Conservation (phyloP, 345 rosid genomes). For the Jatropha curcas region DNA sequence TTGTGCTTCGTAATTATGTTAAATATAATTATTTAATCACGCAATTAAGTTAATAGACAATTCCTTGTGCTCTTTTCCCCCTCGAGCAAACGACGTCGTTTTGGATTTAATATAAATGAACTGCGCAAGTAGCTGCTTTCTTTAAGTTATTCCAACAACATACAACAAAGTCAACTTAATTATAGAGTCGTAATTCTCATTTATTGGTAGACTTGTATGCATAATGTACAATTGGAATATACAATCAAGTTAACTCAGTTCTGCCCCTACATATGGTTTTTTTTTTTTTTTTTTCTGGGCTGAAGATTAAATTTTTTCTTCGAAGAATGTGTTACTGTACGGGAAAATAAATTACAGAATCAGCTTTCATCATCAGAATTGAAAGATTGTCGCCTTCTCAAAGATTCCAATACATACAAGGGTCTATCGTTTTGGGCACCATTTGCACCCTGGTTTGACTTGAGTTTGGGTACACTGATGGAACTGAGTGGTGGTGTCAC, state of each 20-base stretch:
- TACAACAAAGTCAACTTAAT: no score
- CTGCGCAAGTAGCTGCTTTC: no score
- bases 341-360: not conserved
- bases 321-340: not conserved
- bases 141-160: no score
- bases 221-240: not conserved
- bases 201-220: not conserved
- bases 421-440: slow-evolving; percentile 45
- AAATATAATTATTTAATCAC: no score
- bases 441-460: slow-evolving; percentile 38
- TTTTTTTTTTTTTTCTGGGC: not conserved
- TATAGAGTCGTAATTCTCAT: not conserved
- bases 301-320: not conserved
- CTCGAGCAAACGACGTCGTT: no score
- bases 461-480: slow-evolving; percentile 72
- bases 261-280: not conserved
- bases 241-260: not conserved
- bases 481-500: slow-evolving; percentile 69
- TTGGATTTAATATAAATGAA: no score
- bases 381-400: slow-evolving; percentile 68
- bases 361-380: slow-evolving; percentile 66
- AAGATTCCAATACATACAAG: slow-evolving; percentile 63
- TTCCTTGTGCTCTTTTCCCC: no score
- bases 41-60: no score
- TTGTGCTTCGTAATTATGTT: no score